phyloP scores from a whole-genome alignment of 2,329 filamentous ascomycete genomes.

The Tolypocladium inflatum region DNA sequence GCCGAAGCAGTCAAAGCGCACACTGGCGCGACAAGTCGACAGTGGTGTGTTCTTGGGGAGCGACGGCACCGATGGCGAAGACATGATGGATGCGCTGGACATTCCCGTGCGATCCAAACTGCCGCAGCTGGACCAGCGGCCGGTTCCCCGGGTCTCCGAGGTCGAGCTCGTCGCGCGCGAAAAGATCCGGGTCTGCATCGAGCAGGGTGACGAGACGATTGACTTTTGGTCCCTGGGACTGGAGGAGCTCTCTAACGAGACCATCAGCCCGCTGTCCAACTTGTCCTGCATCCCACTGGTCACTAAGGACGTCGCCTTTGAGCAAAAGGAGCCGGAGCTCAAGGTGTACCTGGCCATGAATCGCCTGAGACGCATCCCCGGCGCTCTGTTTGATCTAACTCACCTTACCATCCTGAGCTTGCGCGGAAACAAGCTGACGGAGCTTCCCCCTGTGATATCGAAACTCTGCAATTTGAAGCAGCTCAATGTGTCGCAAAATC shows the following conservation, averaged over 20 bases:
- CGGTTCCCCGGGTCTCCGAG: constrained; percentile 20
- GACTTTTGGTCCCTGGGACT: constrained; percentile 52
- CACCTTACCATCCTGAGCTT: constrained; percentile 57
- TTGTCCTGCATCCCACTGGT: constrained; percentile 46
- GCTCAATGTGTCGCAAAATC: constrained; percentile 59
- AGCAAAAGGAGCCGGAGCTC: constrained; percentile 47
- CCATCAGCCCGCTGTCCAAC: constrained; percentile 45
- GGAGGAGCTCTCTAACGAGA: constrained; percentile 43
- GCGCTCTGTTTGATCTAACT: constrained; percentile 50
- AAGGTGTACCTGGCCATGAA: constrained; percentile 55
- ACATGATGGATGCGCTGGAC: constrained; percentile 22
- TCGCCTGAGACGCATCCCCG: constrained; percentile 43
- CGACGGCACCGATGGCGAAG: constrained; percentile 40
- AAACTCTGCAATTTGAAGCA: constrained; percentile 48
- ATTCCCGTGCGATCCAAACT: constrained; percentile 23
- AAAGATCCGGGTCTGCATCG: constrained; percentile 43
- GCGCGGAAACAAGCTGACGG: constrained; percentile 50
- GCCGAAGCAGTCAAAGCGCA: constrained; percentile 34
- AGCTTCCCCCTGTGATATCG: constrained; percentile 51
- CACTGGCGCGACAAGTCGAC: constrained; percentile 51
- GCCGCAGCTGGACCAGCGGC: constrained; percentile 24
- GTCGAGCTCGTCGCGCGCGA: constrained; percentile 35
- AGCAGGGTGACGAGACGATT: constrained; percentile 47
- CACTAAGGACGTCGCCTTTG: constrained; percentile 47
- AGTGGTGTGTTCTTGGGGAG: constrained; percentile 62